Evolutionary conservation across 1,284 basidiomycete species (phyloP).

Genomic region (Melampsora larici-populina): DNA sequence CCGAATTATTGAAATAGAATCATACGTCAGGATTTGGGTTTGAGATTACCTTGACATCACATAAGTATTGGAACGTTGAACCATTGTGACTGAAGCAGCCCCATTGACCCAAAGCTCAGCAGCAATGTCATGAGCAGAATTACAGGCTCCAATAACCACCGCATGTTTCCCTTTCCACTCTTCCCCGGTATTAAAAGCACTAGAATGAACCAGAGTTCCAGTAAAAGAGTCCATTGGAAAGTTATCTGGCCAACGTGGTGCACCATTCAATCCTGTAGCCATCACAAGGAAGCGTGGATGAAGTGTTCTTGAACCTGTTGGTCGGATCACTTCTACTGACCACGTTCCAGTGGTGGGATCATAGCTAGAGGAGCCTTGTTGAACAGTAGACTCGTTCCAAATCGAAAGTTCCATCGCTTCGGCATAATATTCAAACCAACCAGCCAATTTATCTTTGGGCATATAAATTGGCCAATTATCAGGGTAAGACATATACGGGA

Average conservation of each 20-base stretch:
- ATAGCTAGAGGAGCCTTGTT: conserved; percentile 55
- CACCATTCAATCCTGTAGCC: conserved; percentile 63
- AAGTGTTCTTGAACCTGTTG: conserved; percentile 59
- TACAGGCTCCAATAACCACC: conserved; percentile 63
- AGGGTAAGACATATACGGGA: conserved; percentile 39
- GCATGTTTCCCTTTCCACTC: conserved; percentile 63
- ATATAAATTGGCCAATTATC: conserved; percentile 50
- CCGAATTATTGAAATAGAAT: neutral
- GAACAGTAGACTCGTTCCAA: conserved; percentile 63
- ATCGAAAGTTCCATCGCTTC: conserved; percentile 65
- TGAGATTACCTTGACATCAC: conserved; percentile 60
- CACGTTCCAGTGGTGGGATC: conserved; percentile 60
- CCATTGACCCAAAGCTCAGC: conserved; percentile 59
- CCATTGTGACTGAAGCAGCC: conserved; percentile 61
- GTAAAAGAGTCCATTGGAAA: conserved; percentile 60
- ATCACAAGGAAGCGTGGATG: conserved; percentile 60
- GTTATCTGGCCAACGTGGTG: conserved; percentile 57
- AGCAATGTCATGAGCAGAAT: conserved; percentile 59
- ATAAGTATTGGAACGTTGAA: conserved; percentile 65
- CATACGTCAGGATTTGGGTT: neutral
- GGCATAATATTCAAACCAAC: conserved; percentile 68
- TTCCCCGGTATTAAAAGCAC: conserved; percentile 58
- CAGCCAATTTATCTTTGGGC: conserved; percentile 60
- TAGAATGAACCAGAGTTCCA: conserved; percentile 63
- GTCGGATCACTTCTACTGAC: conserved; percentile 59